Evolutionary conservation across 2,329 filamentous ascomycete genomes (phyloP).

Genomic region (Diaporthe sp.): DNA sequence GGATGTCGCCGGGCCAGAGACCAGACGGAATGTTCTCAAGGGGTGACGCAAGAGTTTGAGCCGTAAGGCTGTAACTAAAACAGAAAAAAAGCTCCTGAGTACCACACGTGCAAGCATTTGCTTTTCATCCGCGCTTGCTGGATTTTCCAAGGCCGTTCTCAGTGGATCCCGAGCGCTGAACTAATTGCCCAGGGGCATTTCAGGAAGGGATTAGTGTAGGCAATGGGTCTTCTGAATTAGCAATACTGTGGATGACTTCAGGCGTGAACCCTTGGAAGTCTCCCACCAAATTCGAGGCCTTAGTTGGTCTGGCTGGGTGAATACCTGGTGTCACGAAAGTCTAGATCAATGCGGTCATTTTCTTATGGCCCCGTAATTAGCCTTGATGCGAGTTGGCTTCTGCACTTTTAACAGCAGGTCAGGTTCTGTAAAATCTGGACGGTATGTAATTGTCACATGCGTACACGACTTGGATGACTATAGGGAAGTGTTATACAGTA

Average conservation of each 20-base stretch:
- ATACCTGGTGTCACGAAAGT: background rate
- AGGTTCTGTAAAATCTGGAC: background rate
- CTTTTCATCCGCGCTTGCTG: background rate
- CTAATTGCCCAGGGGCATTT: background rate
- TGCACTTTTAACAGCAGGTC: background rate
- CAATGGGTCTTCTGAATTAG: background rate
- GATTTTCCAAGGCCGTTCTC: background rate
- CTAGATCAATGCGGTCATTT: background rate
- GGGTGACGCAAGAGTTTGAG: background rate
- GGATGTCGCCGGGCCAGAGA: background rate
- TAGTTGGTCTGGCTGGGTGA: background rate
- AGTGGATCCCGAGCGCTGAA: background rate
- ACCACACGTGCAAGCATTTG: background rate
- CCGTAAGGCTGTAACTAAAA: slow-evolving; percentile 4
- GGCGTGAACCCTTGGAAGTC: background rate
- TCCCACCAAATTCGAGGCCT: background rate
- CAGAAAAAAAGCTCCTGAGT: background rate
- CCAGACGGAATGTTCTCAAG: background rate
- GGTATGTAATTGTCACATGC: background rate
- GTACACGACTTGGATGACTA: background rate
- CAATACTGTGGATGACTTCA: background rate
- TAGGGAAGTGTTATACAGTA: background rate
- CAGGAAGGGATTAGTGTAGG: background rate
- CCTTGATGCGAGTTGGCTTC: background rate
- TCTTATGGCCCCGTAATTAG: background rate